These are phyloP conservation scores for Picochlorum costavermella DNA, from an alignment of 139 green algal species.

Conservation along the genomic window DNA sequence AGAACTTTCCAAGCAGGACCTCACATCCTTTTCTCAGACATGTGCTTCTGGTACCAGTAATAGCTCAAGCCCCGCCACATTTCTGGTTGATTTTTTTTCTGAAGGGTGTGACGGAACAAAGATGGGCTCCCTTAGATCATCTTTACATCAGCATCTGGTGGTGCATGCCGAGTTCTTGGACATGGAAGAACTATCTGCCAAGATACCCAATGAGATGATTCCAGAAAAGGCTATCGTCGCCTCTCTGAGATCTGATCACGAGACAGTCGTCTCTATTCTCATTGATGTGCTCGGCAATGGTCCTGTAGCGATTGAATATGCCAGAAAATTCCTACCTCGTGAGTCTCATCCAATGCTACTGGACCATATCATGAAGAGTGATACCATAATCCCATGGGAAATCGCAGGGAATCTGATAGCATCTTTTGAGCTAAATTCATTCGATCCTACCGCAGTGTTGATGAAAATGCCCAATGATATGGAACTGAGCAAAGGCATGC, in stretches of 20 bases:
- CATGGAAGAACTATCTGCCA: neutral
- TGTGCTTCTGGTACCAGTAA: too few relatives aligned
- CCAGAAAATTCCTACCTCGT: constrained; percentile 21
- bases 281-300: constrained; percentile 50
- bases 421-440: constrained; percentile 41
- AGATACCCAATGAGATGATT: neutral
- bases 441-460: constrained; percentile 46
- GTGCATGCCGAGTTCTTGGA: too few relatives aligned
- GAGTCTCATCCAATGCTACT: constrained; percentile 32
- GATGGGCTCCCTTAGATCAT: too few relatives aligned
- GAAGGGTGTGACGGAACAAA: too few relatives aligned
- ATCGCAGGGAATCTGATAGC: constrained; percentile 44
- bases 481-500: constrained; percentile 36
- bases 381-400: constrained; percentile 23
- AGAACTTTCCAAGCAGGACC: neutral
- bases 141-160: too few relatives aligned
- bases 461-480: constrained; percentile 56
- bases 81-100: too few relatives aligned
- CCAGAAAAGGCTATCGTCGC: constrained; percentile 17
- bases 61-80: too few relatives aligned
- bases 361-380: constrained; percentile 60
- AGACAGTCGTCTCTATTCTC: constrained; percentile 50
- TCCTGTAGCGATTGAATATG: constrained; percentile 53
- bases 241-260: constrained; percentile 45
- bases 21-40: neutral